Conservation (phyloP, 2,329 filamentous ascomycete genomes). For the Arthrobotrys iridis region DNA sequence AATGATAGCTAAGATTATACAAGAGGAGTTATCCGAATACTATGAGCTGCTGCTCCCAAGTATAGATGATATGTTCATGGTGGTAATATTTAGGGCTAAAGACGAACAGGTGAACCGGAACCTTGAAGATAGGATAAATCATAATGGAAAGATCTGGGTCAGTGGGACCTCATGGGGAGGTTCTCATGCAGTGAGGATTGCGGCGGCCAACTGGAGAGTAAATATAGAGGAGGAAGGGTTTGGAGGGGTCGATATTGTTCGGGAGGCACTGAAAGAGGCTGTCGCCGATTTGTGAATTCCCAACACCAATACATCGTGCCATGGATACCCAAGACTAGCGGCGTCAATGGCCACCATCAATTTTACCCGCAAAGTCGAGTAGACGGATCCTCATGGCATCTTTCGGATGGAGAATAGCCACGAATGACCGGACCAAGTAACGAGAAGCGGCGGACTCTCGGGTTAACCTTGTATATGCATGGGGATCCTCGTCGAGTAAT, state of each 20-base stretch:
- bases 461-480: conserved; percentile 42
- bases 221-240: conserved; percentile 71
- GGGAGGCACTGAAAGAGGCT: conserved; percentile 69
- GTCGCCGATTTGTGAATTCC: conserved; percentile 50
- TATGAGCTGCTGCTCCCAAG: conserved; percentile 57
- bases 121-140: conserved; percentile 79
- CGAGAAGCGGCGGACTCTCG: conserved; percentile 48
- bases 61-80: conserved; percentile 70
- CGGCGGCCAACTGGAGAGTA: conserved; percentile 85
- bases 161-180: conserved; percentile 82
- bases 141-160: conserved; percentile 78
- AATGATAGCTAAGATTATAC: conserved; percentile 70
- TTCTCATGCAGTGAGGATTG: conserved; percentile 77
- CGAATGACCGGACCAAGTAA: conserved; percentile 44
- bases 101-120: conserved; percentile 71
- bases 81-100: conserved; percentile 81
- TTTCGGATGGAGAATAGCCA: conserved; percentile 49
- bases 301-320: neutral
- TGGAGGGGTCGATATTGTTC: conserved; percentile 68
- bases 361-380: conserved; percentile 48
- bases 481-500: conserved; percentile 42
- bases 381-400: conserved; percentile 49
- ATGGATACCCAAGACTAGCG: neutral
- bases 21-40: conserved; percentile 17
- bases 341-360: conserved; percentile 25